Conservation (phyloP, 116 monocot species). For the Zostera marina region DNA sequence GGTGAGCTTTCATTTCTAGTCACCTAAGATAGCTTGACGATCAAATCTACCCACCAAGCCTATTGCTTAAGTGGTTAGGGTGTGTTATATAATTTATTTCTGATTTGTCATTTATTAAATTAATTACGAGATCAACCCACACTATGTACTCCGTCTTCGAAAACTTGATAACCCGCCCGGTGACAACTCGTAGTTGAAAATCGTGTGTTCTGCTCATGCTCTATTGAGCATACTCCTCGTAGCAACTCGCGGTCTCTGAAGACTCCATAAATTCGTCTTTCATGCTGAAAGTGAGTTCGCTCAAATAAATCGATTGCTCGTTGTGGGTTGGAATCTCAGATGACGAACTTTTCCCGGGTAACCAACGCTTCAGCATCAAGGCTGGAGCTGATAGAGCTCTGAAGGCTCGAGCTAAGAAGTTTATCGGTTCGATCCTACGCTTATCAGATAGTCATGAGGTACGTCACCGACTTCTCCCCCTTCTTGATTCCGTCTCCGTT, state of each 20-base stretch:
- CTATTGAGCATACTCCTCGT: constrained; percentile 34
- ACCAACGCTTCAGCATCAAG: constrained; percentile 26
- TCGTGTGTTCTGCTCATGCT: constrained; percentile 60
- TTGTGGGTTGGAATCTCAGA: constrained; percentile 3
- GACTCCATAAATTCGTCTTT: constrained; percentile 35
- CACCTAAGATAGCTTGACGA: no score
- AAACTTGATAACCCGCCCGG: no score
- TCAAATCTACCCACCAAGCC: no score
- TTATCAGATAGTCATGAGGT: constrained; percentile 38
- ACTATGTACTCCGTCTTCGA: no score
- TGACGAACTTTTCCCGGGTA: constrained; percentile 21
- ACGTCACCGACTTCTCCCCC: constrained; percentile 28
- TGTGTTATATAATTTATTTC: no score
- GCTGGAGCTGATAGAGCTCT: constrained; percentile 67
- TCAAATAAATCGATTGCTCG: constrained; percentile 4
- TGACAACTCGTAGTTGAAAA: constrained; percentile 66
- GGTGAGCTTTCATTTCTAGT: no score
- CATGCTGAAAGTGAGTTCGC: constrained; percentile 45
- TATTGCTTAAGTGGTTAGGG: no score
- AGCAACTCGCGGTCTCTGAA: constrained; percentile 12
- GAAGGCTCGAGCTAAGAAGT: constrained; percentile 59
- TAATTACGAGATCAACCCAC: no score
- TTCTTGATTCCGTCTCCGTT: constrained; percentile 14
- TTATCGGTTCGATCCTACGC: constrained; percentile 40
- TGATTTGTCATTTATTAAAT: no score